phyloP scores from a whole-genome alignment of 305 asterid genomes.

The Fraxinus latifolia region DNA sequence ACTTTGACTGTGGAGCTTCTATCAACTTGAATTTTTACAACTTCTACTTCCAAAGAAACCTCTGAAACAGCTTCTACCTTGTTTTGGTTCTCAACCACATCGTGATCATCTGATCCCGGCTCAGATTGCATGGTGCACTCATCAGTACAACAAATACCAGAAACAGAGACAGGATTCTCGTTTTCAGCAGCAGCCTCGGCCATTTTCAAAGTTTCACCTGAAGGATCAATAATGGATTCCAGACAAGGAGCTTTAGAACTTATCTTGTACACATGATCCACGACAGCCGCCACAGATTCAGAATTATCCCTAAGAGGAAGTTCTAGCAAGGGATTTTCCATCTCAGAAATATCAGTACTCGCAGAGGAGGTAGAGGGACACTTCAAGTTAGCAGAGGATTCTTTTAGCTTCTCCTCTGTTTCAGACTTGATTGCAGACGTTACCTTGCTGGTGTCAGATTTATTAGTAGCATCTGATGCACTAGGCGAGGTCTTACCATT shows the following conservation, averaged over 20 bases:
- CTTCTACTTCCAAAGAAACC: constrained; percentile 22
- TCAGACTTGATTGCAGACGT: constrained; percentile 21
- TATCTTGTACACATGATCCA: constrained; percentile 11
- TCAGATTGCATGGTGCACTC: not conserved
- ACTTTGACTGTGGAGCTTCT: constrained; percentile 9
- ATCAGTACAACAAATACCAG: not conserved
- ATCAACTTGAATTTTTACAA: not conserved
- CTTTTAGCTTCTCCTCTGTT: constrained; percentile 29
- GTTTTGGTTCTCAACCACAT: not conserved
- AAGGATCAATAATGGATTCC: not conserved
- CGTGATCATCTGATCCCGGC: not conserved
- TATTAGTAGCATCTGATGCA: constrained; percentile 25
- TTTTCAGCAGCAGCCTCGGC: constrained; percentile 26
- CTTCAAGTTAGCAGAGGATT: constrained; percentile 24
- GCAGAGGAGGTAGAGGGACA: constrained; percentile 5
- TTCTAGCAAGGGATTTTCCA: constrained; percentile 13
- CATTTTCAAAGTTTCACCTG: not conserved
- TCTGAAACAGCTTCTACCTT: constrained; percentile 1
- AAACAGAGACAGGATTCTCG: constrained; percentile 24
- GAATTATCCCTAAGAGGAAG: constrained; percentile 19
- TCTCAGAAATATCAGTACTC: not conserved
- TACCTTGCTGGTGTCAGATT: constrained; percentile 28
- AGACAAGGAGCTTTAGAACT: constrained; percentile 7
- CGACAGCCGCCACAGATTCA: not conserved
- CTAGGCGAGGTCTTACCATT: constrained; percentile 25